phyloP scores from a whole-genome alignment of 2,329 filamentous ascomycete genomes.

The Pezicula carpinea region DNA sequence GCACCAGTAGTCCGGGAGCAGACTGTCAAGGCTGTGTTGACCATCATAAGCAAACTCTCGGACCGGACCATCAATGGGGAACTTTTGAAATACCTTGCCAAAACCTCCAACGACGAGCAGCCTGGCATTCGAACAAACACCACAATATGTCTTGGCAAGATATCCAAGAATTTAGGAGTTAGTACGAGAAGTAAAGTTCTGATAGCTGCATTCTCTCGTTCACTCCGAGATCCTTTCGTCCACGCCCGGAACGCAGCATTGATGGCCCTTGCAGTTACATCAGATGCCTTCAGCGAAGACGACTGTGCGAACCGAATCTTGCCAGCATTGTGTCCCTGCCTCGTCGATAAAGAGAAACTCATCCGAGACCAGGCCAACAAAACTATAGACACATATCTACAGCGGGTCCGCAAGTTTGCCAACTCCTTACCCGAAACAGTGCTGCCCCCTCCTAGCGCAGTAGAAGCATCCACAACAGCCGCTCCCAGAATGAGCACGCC shows the following conservation, averaged over 20 bases:
- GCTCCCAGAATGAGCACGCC: constrained; percentile 76
- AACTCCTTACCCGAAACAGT: constrained; percentile 74
- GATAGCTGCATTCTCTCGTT: constrained; percentile 84
- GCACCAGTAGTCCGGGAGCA: constrained; percentile 92
- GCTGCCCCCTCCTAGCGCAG: constrained; percentile 59
- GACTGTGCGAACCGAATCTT: constrained; percentile 82
- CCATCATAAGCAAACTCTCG: constrained; percentile 82
- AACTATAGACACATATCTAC: constrained; percentile 80
- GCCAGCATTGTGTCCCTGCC: constrained; percentile 74
- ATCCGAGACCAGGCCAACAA: constrained; percentile 89
- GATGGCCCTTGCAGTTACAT: constrained; percentile 78
- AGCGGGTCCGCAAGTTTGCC: constrained; percentile 75
- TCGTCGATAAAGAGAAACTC: constrained; percentile 94
- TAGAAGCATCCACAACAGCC: constrained; percentile 34
- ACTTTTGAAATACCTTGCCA: constrained; percentile 82
- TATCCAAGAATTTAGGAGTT: constrained; percentile 79
- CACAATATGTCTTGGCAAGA: constrained; percentile 94
- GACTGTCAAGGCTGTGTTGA: constrained; percentile 88
- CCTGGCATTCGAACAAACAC: constrained; percentile 97
- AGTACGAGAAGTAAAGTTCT: constrained; percentile 84
- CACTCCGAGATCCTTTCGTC: constrained; percentile 88
- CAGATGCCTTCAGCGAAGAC: constrained; percentile 82
- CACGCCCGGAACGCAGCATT: constrained; percentile 88
- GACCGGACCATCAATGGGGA: constrained; percentile 94
- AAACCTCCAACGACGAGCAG: constrained; percentile 96